Evolutionary conservation across 768 basidiomycete species (phyloP).

Genomic region (Tephrocybe rancida): DNA sequence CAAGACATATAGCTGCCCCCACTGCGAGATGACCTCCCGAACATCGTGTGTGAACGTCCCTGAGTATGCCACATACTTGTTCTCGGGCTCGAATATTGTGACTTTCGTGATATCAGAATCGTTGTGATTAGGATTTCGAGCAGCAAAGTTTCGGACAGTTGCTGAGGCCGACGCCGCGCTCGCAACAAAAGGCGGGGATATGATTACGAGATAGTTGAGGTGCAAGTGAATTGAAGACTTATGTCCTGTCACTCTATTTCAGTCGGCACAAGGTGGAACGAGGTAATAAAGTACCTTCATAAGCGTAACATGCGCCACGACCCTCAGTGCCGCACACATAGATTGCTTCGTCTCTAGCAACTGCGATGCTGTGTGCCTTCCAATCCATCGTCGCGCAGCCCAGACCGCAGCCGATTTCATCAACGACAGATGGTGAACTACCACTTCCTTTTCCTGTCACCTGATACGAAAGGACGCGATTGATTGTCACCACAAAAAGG

Average conservation of each 20-base stretch:
- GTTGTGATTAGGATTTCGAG: slow-evolving; percentile 43
- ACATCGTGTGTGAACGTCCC: slow-evolving; percentile 85
- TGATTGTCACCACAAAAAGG: slow-evolving; percentile 89
- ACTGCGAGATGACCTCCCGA: slow-evolving; percentile 77
- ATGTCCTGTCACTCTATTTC: slow-evolving; percentile 44
- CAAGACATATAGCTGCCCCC: slow-evolving; percentile 80
- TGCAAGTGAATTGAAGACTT: slow-evolving; percentile 81
- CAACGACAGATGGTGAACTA: slow-evolving; percentile 66
- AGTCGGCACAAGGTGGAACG: neutral
- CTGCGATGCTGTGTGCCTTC: slow-evolving; percentile 70
- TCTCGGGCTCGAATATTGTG: slow-evolving; percentile 88
- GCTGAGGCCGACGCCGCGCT: slow-evolving; percentile 66
- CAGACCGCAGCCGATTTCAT: slow-evolving; percentile 84
- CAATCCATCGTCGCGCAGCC: slow-evolving; percentile 86
- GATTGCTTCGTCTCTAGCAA: slow-evolving; percentile 91
- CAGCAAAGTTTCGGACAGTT: slow-evolving; percentile 75
- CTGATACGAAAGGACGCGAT: slow-evolving; percentile 75
- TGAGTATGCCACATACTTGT: slow-evolving; percentile 86
- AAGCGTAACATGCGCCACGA: slow-evolving; percentile 83
- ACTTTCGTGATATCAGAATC: slow-evolving; percentile 75
- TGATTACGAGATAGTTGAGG: slow-evolving; percentile 85
- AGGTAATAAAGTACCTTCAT: slow-evolving; percentile 68
- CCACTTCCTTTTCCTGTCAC: slow-evolving; percentile 73
- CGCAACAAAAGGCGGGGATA: slow-evolving; percentile 82
- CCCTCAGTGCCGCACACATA: slow-evolving; percentile 85